Conservation (phyloP, 208 protist species). For the Vickermania ingenoplastis region DNA sequence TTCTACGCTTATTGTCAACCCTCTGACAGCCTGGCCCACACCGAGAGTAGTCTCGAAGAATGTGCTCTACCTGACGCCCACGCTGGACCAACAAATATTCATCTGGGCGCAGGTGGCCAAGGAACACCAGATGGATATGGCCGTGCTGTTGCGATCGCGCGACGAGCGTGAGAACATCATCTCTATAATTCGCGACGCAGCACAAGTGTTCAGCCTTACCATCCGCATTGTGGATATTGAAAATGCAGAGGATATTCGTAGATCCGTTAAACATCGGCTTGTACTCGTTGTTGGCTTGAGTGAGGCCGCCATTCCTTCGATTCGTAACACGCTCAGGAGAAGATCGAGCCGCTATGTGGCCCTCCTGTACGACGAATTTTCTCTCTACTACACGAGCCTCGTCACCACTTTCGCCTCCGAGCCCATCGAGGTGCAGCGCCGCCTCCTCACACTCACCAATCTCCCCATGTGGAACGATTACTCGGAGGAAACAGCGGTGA, state of each 20-base stretch:
- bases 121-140: neutral
- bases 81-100: conserved; percentile 2
- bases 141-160: neutral
- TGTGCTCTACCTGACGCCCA: conserved; percentile 1
- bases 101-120: neutral
- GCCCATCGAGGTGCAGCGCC: neutral
- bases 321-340: neutral
- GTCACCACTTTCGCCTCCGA: neutral
- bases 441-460: neutral
- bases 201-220: neutral
- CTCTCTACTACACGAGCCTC: neutral
- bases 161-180: neutral
- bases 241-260: neutral
- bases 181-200: neutral
- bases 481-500: neutral
- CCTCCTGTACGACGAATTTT: neutral
- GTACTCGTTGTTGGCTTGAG: neutral
- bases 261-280: neutral
- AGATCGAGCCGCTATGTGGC: neutral
- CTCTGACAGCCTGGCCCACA: neutral
- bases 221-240: neutral
- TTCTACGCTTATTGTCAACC: neutral
- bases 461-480: conserved; percentile 1
- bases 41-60: neutral
- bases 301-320: neutral